Conservation (phyloP, 1,139 yeast genomes). For the Sugiyamaella sp. region DNA sequence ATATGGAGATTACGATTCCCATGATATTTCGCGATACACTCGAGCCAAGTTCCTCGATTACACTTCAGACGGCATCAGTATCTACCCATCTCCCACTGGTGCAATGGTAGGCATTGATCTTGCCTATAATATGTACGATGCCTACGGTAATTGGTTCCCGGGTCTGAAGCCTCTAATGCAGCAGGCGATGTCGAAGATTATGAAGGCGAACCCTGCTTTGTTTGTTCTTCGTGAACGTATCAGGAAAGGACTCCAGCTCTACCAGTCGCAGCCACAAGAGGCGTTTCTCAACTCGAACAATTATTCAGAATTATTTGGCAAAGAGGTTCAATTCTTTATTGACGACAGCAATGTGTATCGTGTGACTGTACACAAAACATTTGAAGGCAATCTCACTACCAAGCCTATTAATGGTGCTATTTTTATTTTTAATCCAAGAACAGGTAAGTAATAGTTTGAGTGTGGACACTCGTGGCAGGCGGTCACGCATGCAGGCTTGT, state of each 20-base stretch:
- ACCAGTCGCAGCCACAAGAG: constrained; percentile 92
- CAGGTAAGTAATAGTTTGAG: constrained; percentile 38
- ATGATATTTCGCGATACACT: constrained; percentile 92
- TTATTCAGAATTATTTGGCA: constrained; percentile 85
- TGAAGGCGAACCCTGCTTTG: constrained; percentile 94
- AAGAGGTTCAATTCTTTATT: constrained; percentile 78
- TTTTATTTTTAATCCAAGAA: constrained; percentile 83
- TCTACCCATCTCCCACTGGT: constrained; percentile 95
- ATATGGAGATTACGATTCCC: constrained; percentile 97
- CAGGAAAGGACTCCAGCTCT: constrained; percentile 88
- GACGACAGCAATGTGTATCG: constrained; percentile 95
- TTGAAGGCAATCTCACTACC: constrained; percentile 90
- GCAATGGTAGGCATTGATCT: constrained; percentile 87
- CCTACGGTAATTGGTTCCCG: constrained; percentile 97
- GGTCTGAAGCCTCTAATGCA: constrained; percentile 89
- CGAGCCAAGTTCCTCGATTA: constrained; percentile 92
- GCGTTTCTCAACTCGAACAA: constrained; percentile 87
- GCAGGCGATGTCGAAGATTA: constrained; percentile 89
- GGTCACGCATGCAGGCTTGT: neutral
- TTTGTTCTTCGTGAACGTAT: constrained; percentile 91
- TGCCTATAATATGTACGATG: constrained; percentile 95
- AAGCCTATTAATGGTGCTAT: constrained; percentile 94
- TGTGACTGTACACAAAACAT: constrained; percentile 90
- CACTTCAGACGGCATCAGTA: constrained; percentile 80
- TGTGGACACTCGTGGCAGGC: neutral